A percentile compares a stretch with the other conserved stretches of the same genome.
Conservation (phyloP, 2,329 filamentous ascomycete genomes). For the Trichoderma sp. region DNA sequence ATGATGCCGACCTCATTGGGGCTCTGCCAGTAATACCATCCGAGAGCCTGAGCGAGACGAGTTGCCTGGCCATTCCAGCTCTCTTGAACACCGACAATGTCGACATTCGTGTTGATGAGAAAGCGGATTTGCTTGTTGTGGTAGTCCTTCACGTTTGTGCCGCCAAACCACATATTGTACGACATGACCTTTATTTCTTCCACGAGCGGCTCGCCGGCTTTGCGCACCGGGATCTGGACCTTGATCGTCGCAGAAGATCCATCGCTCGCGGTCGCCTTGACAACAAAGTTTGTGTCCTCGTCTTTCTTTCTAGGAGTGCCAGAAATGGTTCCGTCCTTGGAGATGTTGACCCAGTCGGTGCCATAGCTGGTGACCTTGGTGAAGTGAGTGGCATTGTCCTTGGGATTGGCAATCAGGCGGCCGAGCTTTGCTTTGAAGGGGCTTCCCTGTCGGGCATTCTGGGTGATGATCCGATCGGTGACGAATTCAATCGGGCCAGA, state of each 20-base stretch:
- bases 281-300: conserved; percentile 33
- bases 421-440: conserved; percentile 39
- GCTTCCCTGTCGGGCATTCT: conserved; percentile 44
- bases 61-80: conserved; percentile 38
- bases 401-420: conserved; percentile 41
- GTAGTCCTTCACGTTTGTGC: conserved; percentile 42
- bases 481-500: conserved; percentile 38
- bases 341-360: conserved; percentile 41
- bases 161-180: conserved; percentile 48
- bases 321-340: conserved; percentile 41
- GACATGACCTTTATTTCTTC: conserved; percentile 43
- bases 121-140: conserved; percentile 47
- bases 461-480: conserved; percentile 37
- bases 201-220: conserved; percentile 37
- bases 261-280: conserved; percentile 38
- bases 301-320: conserved; percentile 40
- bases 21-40: conserved; percentile 45
- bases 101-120: conserved; percentile 39
- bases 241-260: conserved; percentile 35
- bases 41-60: conserved; percentile 45
- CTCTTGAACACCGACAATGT: conserved; percentile 48
- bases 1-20: conserved; percentile 41
- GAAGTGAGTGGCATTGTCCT: conserved; percentile 36
- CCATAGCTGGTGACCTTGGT: conserved; percentile 33
- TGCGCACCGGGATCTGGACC: conserved; percentile 42